phyloP scores from a whole-genome alignment of 208 protist genomes.

The Trypanosoma theileri region DNA sequence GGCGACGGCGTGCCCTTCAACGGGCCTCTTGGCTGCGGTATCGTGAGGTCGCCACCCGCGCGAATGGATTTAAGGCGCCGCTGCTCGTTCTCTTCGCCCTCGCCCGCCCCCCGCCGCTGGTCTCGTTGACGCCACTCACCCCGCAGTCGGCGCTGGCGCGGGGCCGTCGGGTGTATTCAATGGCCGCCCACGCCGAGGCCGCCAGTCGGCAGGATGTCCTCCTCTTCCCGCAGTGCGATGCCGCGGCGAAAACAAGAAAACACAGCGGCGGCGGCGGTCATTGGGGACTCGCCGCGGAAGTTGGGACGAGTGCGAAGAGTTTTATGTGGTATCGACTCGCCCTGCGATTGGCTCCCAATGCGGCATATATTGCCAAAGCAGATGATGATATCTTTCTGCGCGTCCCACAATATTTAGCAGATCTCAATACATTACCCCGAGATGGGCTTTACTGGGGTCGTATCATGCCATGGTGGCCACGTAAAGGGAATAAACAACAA shows the following conservation, averaged over 20 bases:
- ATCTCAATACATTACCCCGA: constrained; percentile 26
- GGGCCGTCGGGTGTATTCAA: constrained; percentile 18
- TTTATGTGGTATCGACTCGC: constrained; percentile 40
- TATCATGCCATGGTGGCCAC: constrained; percentile 8
- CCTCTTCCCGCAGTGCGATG: constrained; percentile 36
- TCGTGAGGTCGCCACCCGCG: constrained; percentile 33
- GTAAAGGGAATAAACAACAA: not conserved
- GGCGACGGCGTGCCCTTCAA: constrained; percentile 32
- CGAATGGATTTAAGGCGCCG: constrained; percentile 32
- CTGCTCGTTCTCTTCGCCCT: constrained; percentile 31
- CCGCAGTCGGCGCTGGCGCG: no score
- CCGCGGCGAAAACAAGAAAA: constrained; percentile 27
- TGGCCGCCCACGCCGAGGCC: constrained; percentile 32
- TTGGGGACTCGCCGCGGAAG: constrained; percentile 38
- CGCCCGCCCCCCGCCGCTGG: not conserved
- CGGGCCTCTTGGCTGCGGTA: constrained; percentile 45
- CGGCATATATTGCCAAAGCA: constrained; percentile 46
- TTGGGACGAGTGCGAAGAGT: constrained; percentile 44
- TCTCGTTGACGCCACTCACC: no score
- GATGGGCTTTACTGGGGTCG: constrained; percentile 23
- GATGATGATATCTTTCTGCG: constrained; percentile 56
- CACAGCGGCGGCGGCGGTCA: constrained; percentile 19
- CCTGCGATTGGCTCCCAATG: constrained; percentile 32
- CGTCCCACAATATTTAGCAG: constrained; percentile 49
- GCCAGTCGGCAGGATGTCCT: constrained; percentile 30